Base-by-base conservation (phyloP, 345 rosid genomes). In the Gossypium sturtianum region DNA sequence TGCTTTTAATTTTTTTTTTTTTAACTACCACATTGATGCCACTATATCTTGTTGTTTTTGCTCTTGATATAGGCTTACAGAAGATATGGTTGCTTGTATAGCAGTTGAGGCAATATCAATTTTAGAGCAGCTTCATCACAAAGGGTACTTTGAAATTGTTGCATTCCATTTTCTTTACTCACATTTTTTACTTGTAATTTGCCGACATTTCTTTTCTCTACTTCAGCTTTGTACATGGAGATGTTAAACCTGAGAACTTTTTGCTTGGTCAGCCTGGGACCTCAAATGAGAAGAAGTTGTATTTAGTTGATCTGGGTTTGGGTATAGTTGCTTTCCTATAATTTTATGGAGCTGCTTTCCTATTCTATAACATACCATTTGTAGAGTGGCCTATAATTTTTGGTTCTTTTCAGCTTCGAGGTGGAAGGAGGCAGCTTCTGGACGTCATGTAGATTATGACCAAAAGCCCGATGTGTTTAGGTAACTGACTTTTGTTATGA, bases 391-490 rank as follows among this genome's bases (percentile, higher is more conserved):
- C 20, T 43, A 44, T 34, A 57, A 43, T 43, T 58, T 11, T 58
- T 58, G 19, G 45, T 71, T 56, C 23, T 76, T 66, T 49, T 45
- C 87, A 94, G 98, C 98, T 65, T 82, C 93, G 48, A 87, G 78
- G 81, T 94, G 98, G 98, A 87, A 86, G 16, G 97, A 92, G 85
- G 79, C 59, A 78, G 72, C 92, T 61, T 87, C 90, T 63, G 97
- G 97, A 65, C 84, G 74, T 49, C 98, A 92, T 80, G 93, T 94
- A 76, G 97, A 94, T 52, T 94, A 94, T 84, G 98, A 94, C 82
- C 98, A 94, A 79, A 93, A 97, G 51, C 98, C 95, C 22, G 98
- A 94, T 89, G 97, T 94, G 72, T 94, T 94, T 80, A 92, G 98
- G 98, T 91, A 48, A 45, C 71, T 7, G 19, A 23, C 20, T 29